Base-by-base conservation (phyloP, 345 rosid species). In the Adansonia digitata region DNA sequence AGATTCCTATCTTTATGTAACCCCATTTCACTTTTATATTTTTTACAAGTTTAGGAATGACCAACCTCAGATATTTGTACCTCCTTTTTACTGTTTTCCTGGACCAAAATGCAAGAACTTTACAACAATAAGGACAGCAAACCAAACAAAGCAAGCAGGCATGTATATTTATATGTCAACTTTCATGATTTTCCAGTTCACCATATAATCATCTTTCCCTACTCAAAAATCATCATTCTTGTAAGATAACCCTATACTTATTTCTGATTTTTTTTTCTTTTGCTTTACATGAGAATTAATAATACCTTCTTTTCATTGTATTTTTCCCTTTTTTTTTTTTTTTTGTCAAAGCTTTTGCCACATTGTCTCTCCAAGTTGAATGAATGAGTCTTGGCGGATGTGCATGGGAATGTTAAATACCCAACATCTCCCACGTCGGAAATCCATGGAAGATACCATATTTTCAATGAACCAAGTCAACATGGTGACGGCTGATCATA, bases 301-400 rank as follows among this genome's bases (percentile, higher is more conserved):
- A n/a, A n/a, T n/a, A n/a, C n/a, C n/a, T n/a, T n/a, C n/a, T n/a
- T n/a, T n/a, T n/a, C n/a, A n/a, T n/a, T n/a, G n/a, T n/a, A n/a
- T n/a, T n/a, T n/a, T n/a, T n/a, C n/a, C n/a, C n/a, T n/a, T n/a
- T n/a, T n/a, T n/a, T n/a, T 39, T 35, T 22, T 9, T 40, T 29
- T 20, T n/a, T 15, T 27, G 35, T 2, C 4, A 26, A 57, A 12
- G 63, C 18, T 26, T 56, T 26, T 27, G 64, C 64, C 9, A 13
- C 27, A 26, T 18, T 26, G 5, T 20, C 55, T 68, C 20, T 15
- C 53, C 17, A 5, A 66, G 31, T 66, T 42, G 15, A 62, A 77
- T 93, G 98, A 97, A 93, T 52, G 94, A 91, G 69, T 88, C 94
- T 0, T 91, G 97, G 98, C 79, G 92, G 29, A 85, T 84, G 89